Base-by-base conservation (phyloP, 257 asterid species). In the Nicotiana obtusifolia region DNA sequence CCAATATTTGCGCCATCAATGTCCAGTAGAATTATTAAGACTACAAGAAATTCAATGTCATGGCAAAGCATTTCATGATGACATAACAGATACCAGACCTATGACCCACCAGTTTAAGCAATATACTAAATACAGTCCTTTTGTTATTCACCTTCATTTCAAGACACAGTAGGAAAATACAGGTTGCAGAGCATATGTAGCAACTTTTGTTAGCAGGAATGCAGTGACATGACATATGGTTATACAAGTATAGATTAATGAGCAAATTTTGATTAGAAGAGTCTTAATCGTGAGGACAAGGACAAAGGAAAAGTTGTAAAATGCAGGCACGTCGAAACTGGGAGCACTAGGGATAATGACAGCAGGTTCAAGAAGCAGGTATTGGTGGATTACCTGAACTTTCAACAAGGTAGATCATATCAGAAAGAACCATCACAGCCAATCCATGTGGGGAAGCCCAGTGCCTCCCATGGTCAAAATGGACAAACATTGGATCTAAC, bases 401-500 rank as follows among this genome's bases (percentile, higher is more conserved):
- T 87, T 93, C 99, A 76, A 91, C 86, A 41, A 91, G 91, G 86
- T 92, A 93, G 81, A 90, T 85, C 97, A 94, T 91, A 78, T 94
- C 97, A 33, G 97, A 93, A 35, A 96, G 93, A 81, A 94, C 91
- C 62, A 85, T 54, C 59, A 87, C 83, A 28, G 97, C 99, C 86
- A 94, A 86, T 56, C 99, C 99, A 82, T 87, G 90, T 57, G 83
- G 89, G 37, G 97, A 91, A 65, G 78, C 87, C 99, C 99, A 96
- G 78, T 91, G 97, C 78, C 85, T 84, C 81, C 91, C 89, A 65
- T 80, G 85, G 84, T 94, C 99, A 81, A 96, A 94, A 85, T 91
- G 93, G 82, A 90, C 75, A 77, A 95, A 94, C 97, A 94, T 91
- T 31, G 98, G 95, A 69, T 96, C 98, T 85, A 96, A 89, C 47